Percentiles rank a stretch among this genome's conserved stretches.
phyloP scores from a whole-genome alignment of 2,329 filamentous ascomycete species.

The Penicillium sp. region DNA sequence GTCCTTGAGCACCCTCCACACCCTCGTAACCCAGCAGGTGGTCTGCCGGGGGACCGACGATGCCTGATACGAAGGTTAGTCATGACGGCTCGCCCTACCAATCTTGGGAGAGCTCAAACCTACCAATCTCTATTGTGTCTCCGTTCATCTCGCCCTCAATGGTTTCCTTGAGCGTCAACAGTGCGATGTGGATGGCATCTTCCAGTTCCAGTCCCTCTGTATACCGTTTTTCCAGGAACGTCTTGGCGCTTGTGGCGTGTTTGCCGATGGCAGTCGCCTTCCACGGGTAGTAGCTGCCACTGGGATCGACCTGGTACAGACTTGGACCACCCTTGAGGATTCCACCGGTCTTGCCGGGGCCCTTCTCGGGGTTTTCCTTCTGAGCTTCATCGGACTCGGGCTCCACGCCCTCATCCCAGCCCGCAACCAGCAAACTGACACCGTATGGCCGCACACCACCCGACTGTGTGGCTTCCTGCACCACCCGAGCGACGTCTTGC shows the following conservation, averaged over 20 bases:
- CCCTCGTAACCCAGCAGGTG: conserved; percentile 79
- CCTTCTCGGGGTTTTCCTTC: conserved; percentile 60
- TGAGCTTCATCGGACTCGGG: conserved; percentile 63
- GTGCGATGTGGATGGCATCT: conserved; percentile 96
- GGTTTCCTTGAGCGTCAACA: conserved; percentile 96
- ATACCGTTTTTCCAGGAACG: conserved; percentile 98
- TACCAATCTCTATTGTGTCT: conserved; percentile 96
- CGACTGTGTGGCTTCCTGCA: conserved; percentile 98
- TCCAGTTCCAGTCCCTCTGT: conserved; percentile 95
- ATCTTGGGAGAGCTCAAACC: conserved; percentile 32
- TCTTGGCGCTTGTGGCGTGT: conserved; percentile 97
- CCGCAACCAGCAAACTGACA: conserved; percentile 90
- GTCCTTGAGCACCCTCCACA: conserved; percentile 43
- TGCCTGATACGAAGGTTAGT: conserved; percentile 58
- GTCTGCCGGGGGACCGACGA: conserved; percentile 90
- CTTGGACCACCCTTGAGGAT: conserved; percentile 95
- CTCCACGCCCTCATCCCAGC: conserved; percentile 95
- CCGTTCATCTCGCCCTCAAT: conserved; percentile 99
- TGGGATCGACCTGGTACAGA: conserved; percentile 98
- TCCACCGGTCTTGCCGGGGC: conserved; percentile 83
- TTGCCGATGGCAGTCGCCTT: conserved; percentile 99
- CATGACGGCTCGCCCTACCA: neutral
- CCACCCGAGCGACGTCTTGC: conserved; percentile 93
- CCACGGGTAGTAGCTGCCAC: conserved; percentile 98
- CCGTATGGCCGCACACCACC: conserved; percentile 96